phyloP scores from a whole-genome alignment of 805 yeast species.

The Candida yuanshanica region DNA sequence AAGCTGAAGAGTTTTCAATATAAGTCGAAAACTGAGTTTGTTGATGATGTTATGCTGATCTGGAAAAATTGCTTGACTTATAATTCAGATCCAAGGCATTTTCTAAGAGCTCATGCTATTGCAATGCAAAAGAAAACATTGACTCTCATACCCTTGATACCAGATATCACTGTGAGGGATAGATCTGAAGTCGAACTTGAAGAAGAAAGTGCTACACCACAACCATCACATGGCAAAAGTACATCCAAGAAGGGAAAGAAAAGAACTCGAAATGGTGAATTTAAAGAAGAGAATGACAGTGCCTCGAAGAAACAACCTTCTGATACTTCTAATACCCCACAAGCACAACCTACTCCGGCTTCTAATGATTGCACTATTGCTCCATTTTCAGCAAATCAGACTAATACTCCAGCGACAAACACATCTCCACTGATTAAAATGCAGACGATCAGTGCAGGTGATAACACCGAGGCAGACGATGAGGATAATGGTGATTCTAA shows the following conservation, averaged over 20 bases:
- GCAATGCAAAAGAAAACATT: slow-evolving; percentile 93
- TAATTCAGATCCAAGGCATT: slow-evolving; percentile 93
- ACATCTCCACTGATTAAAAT: slow-evolving; percentile 3
- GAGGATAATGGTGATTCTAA: slow-evolving; percentile 35
- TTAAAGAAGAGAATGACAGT: slow-evolving; percentile 25
- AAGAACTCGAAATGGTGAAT: slow-evolving; percentile 31
- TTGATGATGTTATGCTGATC: slow-evolving; percentile 90
- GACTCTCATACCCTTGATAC: slow-evolving; percentile 74
- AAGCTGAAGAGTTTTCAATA: slow-evolving; percentile 81
- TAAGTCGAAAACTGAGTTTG: slow-evolving; percentile 79
- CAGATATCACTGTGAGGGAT: slow-evolving; percentile 76
- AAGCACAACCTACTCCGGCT: neutral
- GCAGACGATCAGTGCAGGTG: slow-evolving; percentile 14
- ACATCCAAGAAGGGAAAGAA: slow-evolving; percentile 35
- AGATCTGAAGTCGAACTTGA: slow-evolving; percentile 61
- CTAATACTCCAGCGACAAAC: neutral
- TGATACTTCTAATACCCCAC: slow-evolving; percentile 3
- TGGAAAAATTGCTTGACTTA: slow-evolving; percentile 93
- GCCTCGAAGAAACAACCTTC: neutral
- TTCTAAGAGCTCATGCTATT: slow-evolving; percentile 81
- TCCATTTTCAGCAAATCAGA: neutral
- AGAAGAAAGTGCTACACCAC: slow-evolving; percentile 20
- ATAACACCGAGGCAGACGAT: slow-evolving; percentile 21
- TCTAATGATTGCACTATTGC: neutral
- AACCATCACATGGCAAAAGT: slow-evolving; percentile 24